A percentile compares a stretch with the other conserved stretches of the same genome.
phyloP scores from a whole-genome alignment of 2,329 filamentous ascomycete species.

The Phaeosphaeriaceae sp. region DNA sequence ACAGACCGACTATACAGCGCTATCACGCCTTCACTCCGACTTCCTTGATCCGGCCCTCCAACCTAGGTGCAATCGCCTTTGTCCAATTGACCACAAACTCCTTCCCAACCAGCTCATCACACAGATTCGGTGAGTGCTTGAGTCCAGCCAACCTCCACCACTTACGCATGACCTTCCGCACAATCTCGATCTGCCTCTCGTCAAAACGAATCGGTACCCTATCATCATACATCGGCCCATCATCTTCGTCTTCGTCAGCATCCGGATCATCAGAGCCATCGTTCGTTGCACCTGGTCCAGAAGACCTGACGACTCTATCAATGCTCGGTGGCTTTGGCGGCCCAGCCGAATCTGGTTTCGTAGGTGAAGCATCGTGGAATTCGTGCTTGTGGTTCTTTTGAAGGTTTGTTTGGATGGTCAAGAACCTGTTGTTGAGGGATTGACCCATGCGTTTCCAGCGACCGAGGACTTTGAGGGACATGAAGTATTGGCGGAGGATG shows the following conservation, averaged over 20 bases:
- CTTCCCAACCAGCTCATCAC: slow-evolving; percentile 65
- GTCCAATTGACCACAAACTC: slow-evolving; percentile 76
- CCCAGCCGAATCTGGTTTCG: slow-evolving; percentile 19
- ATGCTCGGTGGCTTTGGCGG: slow-evolving; percentile 20
- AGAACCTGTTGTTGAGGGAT: slow-evolving; percentile 70
- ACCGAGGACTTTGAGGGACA: slow-evolving; percentile 81
- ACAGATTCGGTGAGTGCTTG: slow-evolving; percentile 54
- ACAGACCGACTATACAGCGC: neutral
- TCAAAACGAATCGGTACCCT: slow-evolving; percentile 52
- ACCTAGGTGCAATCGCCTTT: slow-evolving; percentile 74
- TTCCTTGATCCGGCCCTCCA: slow-evolving; percentile 76
- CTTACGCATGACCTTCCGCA: slow-evolving; percentile 72
- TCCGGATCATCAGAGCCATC: slow-evolving; percentile 41
- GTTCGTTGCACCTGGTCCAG: slow-evolving; percentile 14
- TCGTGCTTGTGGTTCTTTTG: slow-evolving; percentile 61
- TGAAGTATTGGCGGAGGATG: slow-evolving; percentile 89
- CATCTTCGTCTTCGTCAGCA: slow-evolving; percentile 49
- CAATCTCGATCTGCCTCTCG: slow-evolving; percentile 62
- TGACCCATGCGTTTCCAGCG: slow-evolving; percentile 77
- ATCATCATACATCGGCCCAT: slow-evolving; percentile 48
- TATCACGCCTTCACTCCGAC: slow-evolving; percentile 15
- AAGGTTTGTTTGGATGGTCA: slow-evolving; percentile 67
- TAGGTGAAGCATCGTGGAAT: slow-evolving; percentile 50
- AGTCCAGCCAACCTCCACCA: slow-evolving; percentile 76
- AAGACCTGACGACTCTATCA: slow-evolving; percentile 15